Evolutionary conservation across 768 basidiomycete genomes (phyloP).

Genomic region (Mrakia gelida): DNA sequence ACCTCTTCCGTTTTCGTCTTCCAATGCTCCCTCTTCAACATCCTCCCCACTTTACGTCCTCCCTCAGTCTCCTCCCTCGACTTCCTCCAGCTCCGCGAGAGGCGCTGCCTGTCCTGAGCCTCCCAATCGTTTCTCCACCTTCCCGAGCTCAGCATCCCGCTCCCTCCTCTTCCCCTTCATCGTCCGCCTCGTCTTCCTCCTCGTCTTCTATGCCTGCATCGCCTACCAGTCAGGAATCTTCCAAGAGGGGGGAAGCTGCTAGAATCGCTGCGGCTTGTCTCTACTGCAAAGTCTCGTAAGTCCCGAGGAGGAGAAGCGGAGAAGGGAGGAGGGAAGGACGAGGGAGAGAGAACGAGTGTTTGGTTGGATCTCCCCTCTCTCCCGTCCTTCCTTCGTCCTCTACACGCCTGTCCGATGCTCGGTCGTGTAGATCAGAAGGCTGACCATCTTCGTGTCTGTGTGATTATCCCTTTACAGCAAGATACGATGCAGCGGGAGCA

Average conservation of each 20-base stretch:
- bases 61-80: background rate
- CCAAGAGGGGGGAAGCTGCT: background rate
- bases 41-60: background rate
- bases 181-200: background rate
- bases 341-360: background rate
- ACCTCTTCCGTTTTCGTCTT: background rate
- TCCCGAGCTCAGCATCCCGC: background rate
- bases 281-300: background rate
- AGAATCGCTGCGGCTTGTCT: background rate
- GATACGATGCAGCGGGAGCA: background rate
- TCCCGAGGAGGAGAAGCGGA: background rate
- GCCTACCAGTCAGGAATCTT: background rate
- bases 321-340: background rate
- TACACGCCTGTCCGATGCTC: too few relatives aligned
- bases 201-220: background rate
- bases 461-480: background rate
- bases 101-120: too few relatives aligned
- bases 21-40: background rate
- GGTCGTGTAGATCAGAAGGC: background rate
- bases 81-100: background rate
- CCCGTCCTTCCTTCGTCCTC: background rate
- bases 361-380: background rate
- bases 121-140: background rate
- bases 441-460: background rate
- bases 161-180: background rate